phyloP scores from a whole-genome alignment of 805 yeast species.

The Cyberlindnera americana region DNA sequence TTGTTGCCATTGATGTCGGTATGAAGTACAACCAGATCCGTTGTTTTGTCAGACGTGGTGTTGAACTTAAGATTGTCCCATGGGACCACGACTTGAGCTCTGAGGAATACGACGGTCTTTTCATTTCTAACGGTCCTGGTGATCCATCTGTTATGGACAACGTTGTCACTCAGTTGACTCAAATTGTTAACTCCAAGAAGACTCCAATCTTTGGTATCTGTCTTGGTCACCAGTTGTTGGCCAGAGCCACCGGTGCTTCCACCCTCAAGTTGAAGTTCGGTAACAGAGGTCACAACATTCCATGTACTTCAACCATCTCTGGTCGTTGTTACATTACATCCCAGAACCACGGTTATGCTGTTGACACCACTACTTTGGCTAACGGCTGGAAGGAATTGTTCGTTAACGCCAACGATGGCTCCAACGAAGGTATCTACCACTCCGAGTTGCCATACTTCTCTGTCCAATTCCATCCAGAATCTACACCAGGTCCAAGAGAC shows the following conservation, averaged over 20 bases:
- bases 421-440: conserved; percentile 98
- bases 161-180: conserved; percentile 57
- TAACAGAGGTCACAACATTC: conserved; percentile 99
- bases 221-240: conserved; percentile 95
- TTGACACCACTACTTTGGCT: conserved; percentile 71
- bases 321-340: conserved; percentile 98
- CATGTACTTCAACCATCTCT: conserved; percentile 82
- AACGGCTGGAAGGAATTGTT: conserved; percentile 91
- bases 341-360: conserved; percentile 98
- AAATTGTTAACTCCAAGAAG: conserved; percentile 57
- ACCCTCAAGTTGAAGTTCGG: conserved; percentile 93
- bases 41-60: conserved; percentile 94
- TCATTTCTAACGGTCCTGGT: conserved; percentile 98
- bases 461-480: conserved; percentile 98
- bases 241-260: conserved; percentile 92
- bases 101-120: conserved; percentile 91
- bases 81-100: conserved; percentile 83
- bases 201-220: conserved; percentile 97
- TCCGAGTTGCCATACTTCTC: conserved; percentile 86
- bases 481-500: conserved; percentile 99
- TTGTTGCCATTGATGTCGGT: conserved; percentile 94
- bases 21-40: conserved; percentile 97
- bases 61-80: conserved; percentile 92
- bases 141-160: conserved; percentile 86
- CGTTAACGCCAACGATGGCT: conserved; percentile 93